phyloP scores from a whole-genome alignment of 148 eudicot genomes.

The Pouteria glomerata region DNA sequence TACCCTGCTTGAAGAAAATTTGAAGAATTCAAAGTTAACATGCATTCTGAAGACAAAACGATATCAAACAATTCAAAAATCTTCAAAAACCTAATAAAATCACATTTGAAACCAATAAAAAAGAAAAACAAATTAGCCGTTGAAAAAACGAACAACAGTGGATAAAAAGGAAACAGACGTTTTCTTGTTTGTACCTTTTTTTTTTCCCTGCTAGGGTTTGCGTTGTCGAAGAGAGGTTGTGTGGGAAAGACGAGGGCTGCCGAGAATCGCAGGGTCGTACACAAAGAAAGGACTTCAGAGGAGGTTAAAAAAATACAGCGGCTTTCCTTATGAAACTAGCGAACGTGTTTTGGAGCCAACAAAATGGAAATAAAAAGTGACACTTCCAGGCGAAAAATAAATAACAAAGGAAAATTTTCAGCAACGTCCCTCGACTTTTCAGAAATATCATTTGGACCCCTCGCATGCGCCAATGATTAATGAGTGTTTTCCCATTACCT shows the following conservation, averaged over 20 bases:
- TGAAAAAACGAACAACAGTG: background rate
- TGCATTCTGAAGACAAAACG: background rate
- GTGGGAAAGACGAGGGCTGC: background rate
- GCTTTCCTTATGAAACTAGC: background rate
- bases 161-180: background rate
- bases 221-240: background rate
- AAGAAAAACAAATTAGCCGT: background rate
- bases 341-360: background rate
- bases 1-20: background rate
- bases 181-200: constrained; percentile 1
- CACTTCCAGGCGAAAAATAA: background rate
- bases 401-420: background rate
- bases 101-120: background rate
- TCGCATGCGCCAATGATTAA: background rate
- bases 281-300: background rate
- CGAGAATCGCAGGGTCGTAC: background rate
- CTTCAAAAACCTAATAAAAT: background rate
- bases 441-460: background rate
- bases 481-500: no score
- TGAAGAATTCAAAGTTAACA: background rate
- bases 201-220: constrained; percentile 11
- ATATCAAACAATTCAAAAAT: background rate
- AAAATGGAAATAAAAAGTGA: background rate
- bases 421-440: background rate
- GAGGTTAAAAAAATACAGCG: background rate